phyloP scores from a whole-genome alignment of 371 early-diverging fungal species.

The Polyrhizophydium stewartii region DNA sequence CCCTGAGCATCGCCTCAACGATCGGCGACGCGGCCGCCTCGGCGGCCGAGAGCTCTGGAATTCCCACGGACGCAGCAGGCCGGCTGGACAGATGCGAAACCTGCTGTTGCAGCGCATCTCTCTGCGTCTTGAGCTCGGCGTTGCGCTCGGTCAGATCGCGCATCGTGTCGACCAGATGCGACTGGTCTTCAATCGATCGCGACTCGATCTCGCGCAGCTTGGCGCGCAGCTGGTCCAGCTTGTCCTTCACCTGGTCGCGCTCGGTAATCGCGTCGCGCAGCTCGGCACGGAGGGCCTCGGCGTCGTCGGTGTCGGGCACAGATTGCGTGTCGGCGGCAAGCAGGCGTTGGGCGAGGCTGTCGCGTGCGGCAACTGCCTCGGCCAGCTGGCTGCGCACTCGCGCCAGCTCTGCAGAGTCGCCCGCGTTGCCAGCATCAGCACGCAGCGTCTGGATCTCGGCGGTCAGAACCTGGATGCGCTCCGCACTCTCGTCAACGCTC shows the following conservation, averaged over 20 bases:
- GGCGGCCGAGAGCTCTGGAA: too few relatives aligned
- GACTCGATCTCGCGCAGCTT: background rate
- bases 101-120: slow-evolving; percentile 1
- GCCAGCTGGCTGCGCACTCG: background rate
- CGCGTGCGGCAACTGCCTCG: background rate
- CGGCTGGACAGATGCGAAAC: background rate
- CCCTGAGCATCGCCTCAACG: too few relatives aligned
- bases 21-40: too few relatives aligned
- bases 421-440: too few relatives aligned
- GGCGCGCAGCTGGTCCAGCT: background rate
- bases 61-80: too few relatives aligned
- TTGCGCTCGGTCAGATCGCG: slow-evolving; percentile 27
- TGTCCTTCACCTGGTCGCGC: background rate
- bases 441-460: background rate
- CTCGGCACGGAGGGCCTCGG: background rate
- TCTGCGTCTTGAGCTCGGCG: slow-evolving; percentile 11
- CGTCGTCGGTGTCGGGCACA: background rate
- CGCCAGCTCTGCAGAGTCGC: background rate
- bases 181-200: slow-evolving; percentile 13
- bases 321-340: background rate
- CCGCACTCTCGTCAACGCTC: too few relatives aligned
- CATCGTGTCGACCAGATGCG: slow-evolving; percentile 27
- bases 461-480: background rate
- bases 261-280: background rate
- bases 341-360: background rate